These are phyloP conservation scores for Eruca vesicaria DNA, from an alignment of 441 rosid species.

Conservation along the genomic window DNA sequence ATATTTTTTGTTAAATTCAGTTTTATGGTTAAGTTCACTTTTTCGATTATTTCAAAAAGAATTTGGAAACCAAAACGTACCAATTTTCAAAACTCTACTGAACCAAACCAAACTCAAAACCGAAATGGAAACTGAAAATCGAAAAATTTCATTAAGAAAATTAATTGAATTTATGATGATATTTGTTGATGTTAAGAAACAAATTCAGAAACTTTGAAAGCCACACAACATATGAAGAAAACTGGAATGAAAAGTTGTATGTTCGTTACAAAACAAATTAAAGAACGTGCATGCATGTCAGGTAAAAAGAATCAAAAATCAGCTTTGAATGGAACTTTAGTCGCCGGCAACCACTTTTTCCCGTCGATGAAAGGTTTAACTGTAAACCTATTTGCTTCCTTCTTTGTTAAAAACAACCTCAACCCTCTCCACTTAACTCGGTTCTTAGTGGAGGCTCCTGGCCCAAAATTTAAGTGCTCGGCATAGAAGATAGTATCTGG, in stretches of 20 bases:
- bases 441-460: conserved; percentile 41
- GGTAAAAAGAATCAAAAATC: conserved; percentile 11
- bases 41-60: too few species aligned
- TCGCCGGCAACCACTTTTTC: conserved; percentile 27
- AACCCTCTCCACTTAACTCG: conserved; percentile 60
- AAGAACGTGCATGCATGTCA: background rate
- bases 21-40: too few species aligned
- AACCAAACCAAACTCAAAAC: too few species aligned
- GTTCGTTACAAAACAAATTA: conserved; percentile 3
- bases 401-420: conserved; percentile 30
- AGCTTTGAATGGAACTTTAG: conserved; percentile 27
- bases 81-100: too few species aligned
- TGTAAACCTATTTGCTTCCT: conserved; percentile 34
- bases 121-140: too few species aligned
- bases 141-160: background rate
- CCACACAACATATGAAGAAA: background rate
- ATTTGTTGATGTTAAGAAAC: background rate
- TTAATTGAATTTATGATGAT: background rate
- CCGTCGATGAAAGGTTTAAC: conserved; percentile 35
- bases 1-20: too few species aligned
- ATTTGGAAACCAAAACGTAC: too few species aligned
- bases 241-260: background rate
- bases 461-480: conserved; percentile 51
- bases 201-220: conserved; percentile 12
- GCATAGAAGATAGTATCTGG: conserved; percentile 52